Evolutionary conservation across 306 rosid genomes (phyloP).

Genomic region (Cucumis hystrix): DNA sequence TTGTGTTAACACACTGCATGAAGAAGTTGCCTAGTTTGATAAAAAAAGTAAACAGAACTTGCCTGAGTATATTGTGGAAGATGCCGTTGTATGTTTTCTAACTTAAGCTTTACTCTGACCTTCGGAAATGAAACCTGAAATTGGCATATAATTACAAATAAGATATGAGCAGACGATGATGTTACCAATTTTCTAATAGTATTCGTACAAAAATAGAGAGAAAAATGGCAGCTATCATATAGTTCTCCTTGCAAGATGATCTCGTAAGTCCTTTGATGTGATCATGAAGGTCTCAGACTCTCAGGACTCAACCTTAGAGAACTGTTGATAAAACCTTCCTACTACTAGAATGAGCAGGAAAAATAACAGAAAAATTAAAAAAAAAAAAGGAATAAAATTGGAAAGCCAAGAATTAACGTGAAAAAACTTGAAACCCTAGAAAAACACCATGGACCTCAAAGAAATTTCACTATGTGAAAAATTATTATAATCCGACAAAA

Average conservation of each 20-base stretch:
- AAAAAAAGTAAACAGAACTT: background rate
- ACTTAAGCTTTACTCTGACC: slow-evolving; percentile 62
- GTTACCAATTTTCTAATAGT: background rate
- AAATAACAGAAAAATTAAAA: too few species aligned
- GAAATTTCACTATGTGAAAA: too few species aligned
- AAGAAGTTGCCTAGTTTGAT: background rate
- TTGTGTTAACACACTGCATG: slow-evolving; percentile 3
- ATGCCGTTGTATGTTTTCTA: slow-evolving; percentile 39
- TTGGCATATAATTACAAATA: background rate
- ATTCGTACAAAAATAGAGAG: background rate
- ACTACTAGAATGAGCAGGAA: too few species aligned
- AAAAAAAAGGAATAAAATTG: too few species aligned
- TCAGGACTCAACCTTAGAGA: too few species aligned
- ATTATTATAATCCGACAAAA: too few species aligned
- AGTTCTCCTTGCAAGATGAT: background rate
- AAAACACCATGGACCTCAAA: too few species aligned
- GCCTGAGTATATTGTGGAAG: slow-evolving; percentile 81
- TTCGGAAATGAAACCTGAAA: slow-evolving; percentile 68
- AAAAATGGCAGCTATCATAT: background rate
- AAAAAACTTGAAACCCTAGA: too few species aligned
- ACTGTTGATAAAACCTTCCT: too few species aligned
- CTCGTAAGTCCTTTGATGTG: background rate
- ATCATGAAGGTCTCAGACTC: too few species aligned
- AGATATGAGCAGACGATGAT: background rate
- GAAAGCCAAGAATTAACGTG: too few species aligned